These are phyloP conservation scores for Rhizoclosmatium globosum DNA, from an alignment of 192 early-diverging fungal species.

Conservation along the genomic window DNA sequence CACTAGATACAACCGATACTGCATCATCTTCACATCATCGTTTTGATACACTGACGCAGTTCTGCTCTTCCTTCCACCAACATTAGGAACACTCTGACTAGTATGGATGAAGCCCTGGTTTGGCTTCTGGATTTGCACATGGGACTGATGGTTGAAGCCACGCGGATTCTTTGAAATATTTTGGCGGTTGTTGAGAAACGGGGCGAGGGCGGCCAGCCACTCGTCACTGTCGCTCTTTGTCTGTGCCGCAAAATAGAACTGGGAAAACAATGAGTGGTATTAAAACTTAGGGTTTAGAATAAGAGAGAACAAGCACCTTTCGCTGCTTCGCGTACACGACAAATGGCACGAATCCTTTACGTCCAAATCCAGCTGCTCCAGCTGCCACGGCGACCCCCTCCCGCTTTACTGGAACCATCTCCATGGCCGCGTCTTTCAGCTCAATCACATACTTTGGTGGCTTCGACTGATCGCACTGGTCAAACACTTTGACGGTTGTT, in stretches of 20 bases:
- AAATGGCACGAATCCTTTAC: conserved; percentile 41
- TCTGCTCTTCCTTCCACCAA: conserved; percentile 8
- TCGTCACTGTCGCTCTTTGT: conserved; percentile 54
- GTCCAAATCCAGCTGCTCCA: conserved; percentile 32
- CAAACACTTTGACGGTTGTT: conserved; percentile 48
- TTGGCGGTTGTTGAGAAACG: background rate
- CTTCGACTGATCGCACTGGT: conserved; percentile 53
- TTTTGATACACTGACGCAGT: background rate
- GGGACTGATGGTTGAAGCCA: background rate
- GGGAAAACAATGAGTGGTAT: background rate
- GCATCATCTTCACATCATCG: conserved; percentile 39
- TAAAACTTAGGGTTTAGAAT: background rate
- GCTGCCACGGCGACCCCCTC: conserved; percentile 2
- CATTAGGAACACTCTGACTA: conserved; percentile 11
- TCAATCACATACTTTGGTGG: conserved; percentile 57
- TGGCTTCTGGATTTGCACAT: conserved; percentile 1
- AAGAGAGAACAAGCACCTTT: conserved; percentile 38
- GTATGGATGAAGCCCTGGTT: conserved; percentile 5
- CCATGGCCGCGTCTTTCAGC: conserved; percentile 38
- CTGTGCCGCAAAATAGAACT: conserved; percentile 61
- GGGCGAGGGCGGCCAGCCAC: conserved; percentile 51
- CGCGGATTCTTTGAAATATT: background rate
- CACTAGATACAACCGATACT: conserved; percentile 51
- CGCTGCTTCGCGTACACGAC: conserved; percentile 33
- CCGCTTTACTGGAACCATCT: background rate